Evolutionary conservation across 352 stramenopile species (phyloP).

Genomic region (Blastocystis sp.): DNA sequence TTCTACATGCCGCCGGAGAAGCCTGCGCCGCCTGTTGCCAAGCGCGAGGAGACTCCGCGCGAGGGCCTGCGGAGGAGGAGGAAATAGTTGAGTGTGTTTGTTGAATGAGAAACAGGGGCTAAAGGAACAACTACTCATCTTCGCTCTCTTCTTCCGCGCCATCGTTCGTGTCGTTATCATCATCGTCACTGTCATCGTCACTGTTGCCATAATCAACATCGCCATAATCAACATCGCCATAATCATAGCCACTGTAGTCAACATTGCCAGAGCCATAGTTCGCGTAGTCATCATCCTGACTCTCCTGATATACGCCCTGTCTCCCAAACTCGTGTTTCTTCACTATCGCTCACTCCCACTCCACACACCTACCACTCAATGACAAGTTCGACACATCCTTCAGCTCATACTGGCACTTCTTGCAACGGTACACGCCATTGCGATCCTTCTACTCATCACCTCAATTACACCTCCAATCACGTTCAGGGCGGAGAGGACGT

Average conservation of each 20-base stretch:
- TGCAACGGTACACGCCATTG: conserved; percentile 47
- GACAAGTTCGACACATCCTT: conserved; percentile 64
- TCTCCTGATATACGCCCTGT: conserved; percentile 34
- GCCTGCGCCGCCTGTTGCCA: background rate
- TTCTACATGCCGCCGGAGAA: background rate
- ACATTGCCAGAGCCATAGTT: background rate
- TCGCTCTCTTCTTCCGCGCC: background rate
- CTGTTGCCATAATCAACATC: too few species aligned
- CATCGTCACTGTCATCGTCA: background rate
- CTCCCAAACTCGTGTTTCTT: conserved; percentile 65
- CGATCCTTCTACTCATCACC: conserved; percentile 47
- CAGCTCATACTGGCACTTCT: conserved; percentile 65
- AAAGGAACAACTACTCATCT: background rate
- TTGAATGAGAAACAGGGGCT: background rate
- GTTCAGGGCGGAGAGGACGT: conserved; percentile 52
- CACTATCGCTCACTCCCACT: background rate
- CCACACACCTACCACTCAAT: conserved; percentile 22
- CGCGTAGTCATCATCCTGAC: background rate
- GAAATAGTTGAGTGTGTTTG: background rate
- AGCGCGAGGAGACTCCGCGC: background rate
- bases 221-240: background rate
- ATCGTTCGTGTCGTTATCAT: background rate
- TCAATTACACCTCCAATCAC: background rate
- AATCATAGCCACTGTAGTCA: background rate
- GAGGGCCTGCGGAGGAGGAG: background rate